These are phyloP conservation scores for Trichoderma lentiforme DNA, from an alignment of 2,329 filamentous ascomycete genomes.

Conservation along the genomic window DNA sequence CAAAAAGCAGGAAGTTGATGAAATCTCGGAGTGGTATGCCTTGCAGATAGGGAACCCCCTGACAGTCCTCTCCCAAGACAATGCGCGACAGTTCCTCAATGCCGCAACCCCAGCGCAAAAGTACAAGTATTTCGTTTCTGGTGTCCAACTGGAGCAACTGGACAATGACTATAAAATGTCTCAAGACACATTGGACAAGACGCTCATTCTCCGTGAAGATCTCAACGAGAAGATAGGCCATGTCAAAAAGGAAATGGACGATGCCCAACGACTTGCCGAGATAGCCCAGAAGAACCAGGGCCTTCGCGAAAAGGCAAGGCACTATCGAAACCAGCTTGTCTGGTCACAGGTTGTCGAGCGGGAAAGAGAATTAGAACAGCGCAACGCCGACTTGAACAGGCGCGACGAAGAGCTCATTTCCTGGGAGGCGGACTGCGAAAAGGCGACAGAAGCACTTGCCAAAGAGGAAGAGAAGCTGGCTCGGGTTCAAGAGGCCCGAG, in stretches of 20 bases:
- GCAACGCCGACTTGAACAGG: constrained; percentile 29
- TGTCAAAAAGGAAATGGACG: constrained; percentile 47
- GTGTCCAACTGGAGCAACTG: constrained; percentile 87
- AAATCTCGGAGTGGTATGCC: constrained; percentile 89
- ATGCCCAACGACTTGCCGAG: constrained; percentile 62
- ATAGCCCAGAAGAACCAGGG: constrained; percentile 63
- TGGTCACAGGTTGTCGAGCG: constrained; percentile 83
- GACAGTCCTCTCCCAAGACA: constrained; percentile 93
- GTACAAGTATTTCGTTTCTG: constrained; percentile 94
- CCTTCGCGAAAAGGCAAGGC: constrained; percentile 58
- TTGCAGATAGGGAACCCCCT: constrained; percentile 96
- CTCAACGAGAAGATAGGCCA: constrained; percentile 32
- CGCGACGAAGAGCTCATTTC: constrained; percentile 28
- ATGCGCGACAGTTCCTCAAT: constrained; percentile 89
- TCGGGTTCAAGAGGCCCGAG: constrained; percentile 37
- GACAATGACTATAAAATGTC: constrained; percentile 88
- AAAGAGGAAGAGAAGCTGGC: constrained; percentile 44
- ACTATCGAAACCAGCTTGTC: constrained; percentile 65
- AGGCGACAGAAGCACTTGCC: constrained; percentile 49
- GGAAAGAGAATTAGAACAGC: constrained; percentile 52
- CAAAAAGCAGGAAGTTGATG: constrained; percentile 83
- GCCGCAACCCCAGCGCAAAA: constrained; percentile 78
- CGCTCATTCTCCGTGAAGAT: constrained; percentile 36
- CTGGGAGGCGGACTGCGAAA: constrained; percentile 30
- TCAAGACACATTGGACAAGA: constrained; percentile 72